Evolutionary conservation across 495 filamentous ascomycete species (phyloP).

Genomic region (Geopyxis carbonaria): DNA sequence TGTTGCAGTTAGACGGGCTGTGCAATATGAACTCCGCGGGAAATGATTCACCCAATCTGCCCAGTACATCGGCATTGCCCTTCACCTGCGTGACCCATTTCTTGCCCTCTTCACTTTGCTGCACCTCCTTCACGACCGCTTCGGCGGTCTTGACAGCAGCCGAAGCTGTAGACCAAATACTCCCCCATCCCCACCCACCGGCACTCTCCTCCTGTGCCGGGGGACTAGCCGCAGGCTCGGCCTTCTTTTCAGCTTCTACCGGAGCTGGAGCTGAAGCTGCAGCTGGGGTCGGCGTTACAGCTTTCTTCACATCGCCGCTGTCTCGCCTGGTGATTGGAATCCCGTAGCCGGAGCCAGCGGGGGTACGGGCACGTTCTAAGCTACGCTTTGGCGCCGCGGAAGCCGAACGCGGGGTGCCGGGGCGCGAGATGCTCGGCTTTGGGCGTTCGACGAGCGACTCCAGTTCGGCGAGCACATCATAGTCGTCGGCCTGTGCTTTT

Average conservation of each 20-base stretch:
- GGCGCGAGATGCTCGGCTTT: constrained; percentile 48
- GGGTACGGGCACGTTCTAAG: constrained; percentile 20
- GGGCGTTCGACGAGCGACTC: constrained; percentile 32
- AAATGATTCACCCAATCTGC: constrained; percentile 48
- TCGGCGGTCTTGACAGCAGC: constrained; percentile 92
- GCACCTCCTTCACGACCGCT: constrained; percentile 81
- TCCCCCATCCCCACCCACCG: constrained; percentile 77
- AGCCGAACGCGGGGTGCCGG: constrained; percentile 66
- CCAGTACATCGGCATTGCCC: constrained; percentile 71
- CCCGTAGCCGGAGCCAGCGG: constrained; percentile 18
- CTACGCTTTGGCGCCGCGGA: constrained; percentile 28
- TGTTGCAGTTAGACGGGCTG: too few species aligned
- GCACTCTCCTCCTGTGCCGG: constrained; percentile 21
- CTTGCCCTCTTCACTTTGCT: constrained; percentile 89
- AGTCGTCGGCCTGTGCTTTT: constrained; percentile 31
- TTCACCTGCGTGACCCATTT: constrained; percentile 89
- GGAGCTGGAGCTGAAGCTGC: too few species aligned
- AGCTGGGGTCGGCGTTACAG: constrained; percentile 30
- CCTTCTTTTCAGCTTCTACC: too few species aligned
- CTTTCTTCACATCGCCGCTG: constrained; percentile 19
- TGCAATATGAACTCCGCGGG: background rate
- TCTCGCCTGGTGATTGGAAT: constrained; percentile 14
- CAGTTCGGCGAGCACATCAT: constrained; percentile 65
- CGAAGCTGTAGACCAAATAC: constrained; percentile 52
- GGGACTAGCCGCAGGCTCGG: constrained; percentile 24